Base-by-base conservation (phyloP, 257 asterid genomes). In the Thymus quinquecostatus region DNA sequence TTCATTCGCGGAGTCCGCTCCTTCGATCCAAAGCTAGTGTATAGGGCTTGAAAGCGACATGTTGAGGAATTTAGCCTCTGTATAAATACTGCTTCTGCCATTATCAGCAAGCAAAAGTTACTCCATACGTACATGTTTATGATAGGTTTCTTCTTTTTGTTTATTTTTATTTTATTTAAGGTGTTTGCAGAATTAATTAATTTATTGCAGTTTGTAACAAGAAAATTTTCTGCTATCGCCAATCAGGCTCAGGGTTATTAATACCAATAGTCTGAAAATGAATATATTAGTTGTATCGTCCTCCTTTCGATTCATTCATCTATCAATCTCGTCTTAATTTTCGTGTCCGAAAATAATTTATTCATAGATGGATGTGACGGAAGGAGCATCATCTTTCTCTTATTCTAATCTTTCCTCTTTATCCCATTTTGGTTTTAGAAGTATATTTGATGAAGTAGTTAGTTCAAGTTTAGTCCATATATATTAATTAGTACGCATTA, bases 1-100 rank as follows among this genome's bases (percentile, higher is more conserved):
- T 92, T 70, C 99, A 95, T 81, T 80, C 87, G 44, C 87, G 66
- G 10, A 87, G 79, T 66, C 86, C 89, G 8, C 40, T 66, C 48
- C 86, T 86, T 79, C 80, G 81, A 32, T 72, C 89, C 48, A 81
- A 88, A 75, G 21, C 21, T 21, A 21, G 71, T 83, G 87, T 85
- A 85, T 76, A 82, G 86, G 80, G 77, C 77, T 61, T 84, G 87
- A 88, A 49, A 64, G 76, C 38, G 59, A 53, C 10, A 12, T 41
- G 40, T 43, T 12, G 27, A 36, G 60, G 66, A 58, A 59, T 56
- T 21, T 61, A 66, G 76, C 9, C 49, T 68, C 36, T 65, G 58
- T 75, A 57, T 77, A 73, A 72, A 72, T 36, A 62, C 67, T 63
- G 62, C 40, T 56, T 21, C 21, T 21, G 41, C 41, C 41, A 38